A percentile compares a stretch with the other conserved stretches of the same genome.
Evolutionary conservation across 2,329 filamentous ascomycete genomes (phyloP).

Genomic region (Trichoderma asperellum): DNA sequence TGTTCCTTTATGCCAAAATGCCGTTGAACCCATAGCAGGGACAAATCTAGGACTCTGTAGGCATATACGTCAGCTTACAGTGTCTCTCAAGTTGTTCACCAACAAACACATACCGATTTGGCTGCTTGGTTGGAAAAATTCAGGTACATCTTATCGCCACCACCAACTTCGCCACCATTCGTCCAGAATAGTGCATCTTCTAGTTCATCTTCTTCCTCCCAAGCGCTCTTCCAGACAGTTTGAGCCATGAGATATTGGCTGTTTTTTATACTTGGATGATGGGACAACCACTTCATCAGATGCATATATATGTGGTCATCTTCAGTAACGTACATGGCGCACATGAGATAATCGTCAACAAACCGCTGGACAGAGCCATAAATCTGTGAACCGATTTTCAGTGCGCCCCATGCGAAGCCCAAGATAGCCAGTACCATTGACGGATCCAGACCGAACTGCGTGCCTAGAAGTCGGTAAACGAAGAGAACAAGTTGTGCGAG

Average conservation of each 20-base stretch:
- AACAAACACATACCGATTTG: constrained; percentile 46
- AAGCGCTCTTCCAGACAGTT: constrained; percentile 58
- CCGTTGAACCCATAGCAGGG: constrained; percentile 57
- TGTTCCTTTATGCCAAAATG: constrained; percentile 58
- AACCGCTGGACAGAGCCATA: constrained; percentile 43
- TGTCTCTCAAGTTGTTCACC: neutral
- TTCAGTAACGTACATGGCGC: constrained; percentile 56
- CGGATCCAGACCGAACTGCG: constrained; percentile 54
- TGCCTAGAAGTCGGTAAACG: constrained; percentile 51
- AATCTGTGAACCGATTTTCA: constrained; percentile 42
- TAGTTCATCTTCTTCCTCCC: constrained; percentile 58
- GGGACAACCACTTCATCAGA: constrained; percentile 61
- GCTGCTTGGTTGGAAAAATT: constrained; percentile 64
- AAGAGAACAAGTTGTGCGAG: constrained; percentile 49
- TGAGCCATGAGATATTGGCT: constrained; percentile 60
- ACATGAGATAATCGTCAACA: constrained; percentile 53
- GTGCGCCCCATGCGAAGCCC: constrained; percentile 54
- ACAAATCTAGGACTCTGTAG: constrained; percentile 54
- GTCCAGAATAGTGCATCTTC: constrained; percentile 45
- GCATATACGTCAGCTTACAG: constrained; percentile 7
- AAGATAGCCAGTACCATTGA: constrained; percentile 51
- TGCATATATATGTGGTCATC: constrained; percentile 62
- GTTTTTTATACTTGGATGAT: constrained; percentile 55
- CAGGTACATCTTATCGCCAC: constrained; percentile 49
- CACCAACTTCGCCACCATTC: constrained; percentile 45